Base-by-base conservation (phyloP, 257 asterid genomes). In the Euphrasia confusa region DNA sequence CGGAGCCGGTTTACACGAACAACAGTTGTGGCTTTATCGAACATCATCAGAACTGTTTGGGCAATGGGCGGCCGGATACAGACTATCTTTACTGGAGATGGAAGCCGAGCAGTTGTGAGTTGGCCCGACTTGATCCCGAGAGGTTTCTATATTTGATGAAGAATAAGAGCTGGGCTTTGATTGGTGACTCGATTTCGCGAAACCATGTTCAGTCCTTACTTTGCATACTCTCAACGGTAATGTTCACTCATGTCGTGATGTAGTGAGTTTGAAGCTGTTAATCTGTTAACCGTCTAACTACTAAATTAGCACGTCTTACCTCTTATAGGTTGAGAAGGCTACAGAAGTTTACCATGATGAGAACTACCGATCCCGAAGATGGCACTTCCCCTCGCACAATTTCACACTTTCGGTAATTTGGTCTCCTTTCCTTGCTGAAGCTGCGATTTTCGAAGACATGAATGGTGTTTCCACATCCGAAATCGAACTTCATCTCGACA, bases 131-230 rank as follows among this genome's bases (percentile, higher is more conserved):
- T 27, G 76, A 86, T 63, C 83, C 95, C 4, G 44, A 32, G 47
- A 81, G 64, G 73, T 91, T 88, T 75, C 90, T 88, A 8, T 79
- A 78, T 21, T 30, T 58, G 9, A 86, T 88, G 98, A 86, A 83
- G 76, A 72, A 86, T 52, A 88, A 84, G 69, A 73, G 73, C 9
- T 86, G 80, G 87, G 98, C 82, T 0, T 74, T 84, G 55, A 73
- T 91, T 45, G 98, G 98, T 12, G 96, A 91, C 76, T 91, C 96
- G 13, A 82, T 91, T 15, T 79, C 94, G 0, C 71, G 96, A 52
- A 91, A 91, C 80, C 96, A 91, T 42, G 78, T 80, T 17, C 94
- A 83, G 33, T 88, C 98, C 5, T 69, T 88, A 30, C 81, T 91
- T 6, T 88, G 98, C 76, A 40, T 75, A 6, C 94, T 91, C 57